Evolutionary conservation across 305 asterid genomes (phyloP), one percentile per base, ranked within the genome.

Genomic region (Plantago lanceolata): DNA sequence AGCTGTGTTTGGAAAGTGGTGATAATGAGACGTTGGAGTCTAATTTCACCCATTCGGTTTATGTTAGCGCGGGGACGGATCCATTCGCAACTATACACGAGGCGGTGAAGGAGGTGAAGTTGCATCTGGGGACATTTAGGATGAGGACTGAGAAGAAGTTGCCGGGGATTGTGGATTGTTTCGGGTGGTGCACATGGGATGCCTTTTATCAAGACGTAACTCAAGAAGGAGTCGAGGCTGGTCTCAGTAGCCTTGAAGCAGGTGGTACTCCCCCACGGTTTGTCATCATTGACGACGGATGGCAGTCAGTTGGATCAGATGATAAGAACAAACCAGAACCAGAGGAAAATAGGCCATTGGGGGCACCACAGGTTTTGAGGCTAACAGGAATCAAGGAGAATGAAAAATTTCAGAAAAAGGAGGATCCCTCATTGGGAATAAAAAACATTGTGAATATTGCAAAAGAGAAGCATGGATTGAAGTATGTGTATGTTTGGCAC

Each of bases 161-260:
- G 49, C 96, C 98, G 0, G 90, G 80, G 59, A 82, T 91, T 15
- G 79, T 85, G n/a, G 95, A 89, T 56, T 89, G 72, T 70, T 92
- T 92, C 50, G 98, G 98, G 1, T 92, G 98, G 98, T 92, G 98
- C 72, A 89, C 98, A 0, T 92, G 98, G 98, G 98, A 92, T 69
- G 98, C 96, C n/a, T 92, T 89, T 65, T 89, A 92, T 60, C 89
- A 86, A 52, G 95, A 92, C 52, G 98, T 92, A 40, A 82, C 89
- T 20, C 93, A 85, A 52, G 93, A 89, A 21, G 96, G 96, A 0
- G 96, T 92, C 0, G 98, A 81, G 37, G 85, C 86, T 0, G 96
- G 98, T 18, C 84, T 92, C 1, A 52, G 80, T 45, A 86, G 90
- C 61, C 93, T 92, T 17, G 54, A 80, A 0, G 68, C 86, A 0